Evolutionary conservation across 441 rosid genomes (phyloP).

Genomic region (Pelargonium myrrhifolium): DNA sequence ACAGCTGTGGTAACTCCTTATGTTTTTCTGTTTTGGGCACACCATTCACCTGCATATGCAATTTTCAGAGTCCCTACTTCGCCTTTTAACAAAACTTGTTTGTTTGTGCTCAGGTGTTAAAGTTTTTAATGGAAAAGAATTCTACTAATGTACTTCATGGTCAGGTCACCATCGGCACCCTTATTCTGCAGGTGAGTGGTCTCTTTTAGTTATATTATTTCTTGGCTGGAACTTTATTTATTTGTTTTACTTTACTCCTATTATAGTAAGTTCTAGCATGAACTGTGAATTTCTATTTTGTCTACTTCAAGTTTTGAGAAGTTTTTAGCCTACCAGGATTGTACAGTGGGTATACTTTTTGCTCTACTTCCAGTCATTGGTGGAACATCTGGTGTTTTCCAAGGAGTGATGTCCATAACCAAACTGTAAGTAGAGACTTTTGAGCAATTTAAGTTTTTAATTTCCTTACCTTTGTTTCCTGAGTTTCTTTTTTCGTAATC

Average conservation of each 20-base stretch:
- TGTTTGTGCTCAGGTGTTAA: conserved; percentile 19
- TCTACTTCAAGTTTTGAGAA: conserved; percentile 7
- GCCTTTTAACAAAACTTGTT: not conserved
- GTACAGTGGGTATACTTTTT: conserved; percentile 23
- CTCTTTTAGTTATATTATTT: not conserved
- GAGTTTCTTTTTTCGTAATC: not conserved
- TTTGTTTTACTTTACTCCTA: not conserved
- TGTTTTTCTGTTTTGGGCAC: not conserved
- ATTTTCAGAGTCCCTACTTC: not conserved
- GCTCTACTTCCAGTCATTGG: conserved; percentile 24
- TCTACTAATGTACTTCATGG: conserved; percentile 37
- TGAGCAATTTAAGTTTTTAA: not conserved
- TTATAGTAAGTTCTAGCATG: conserved; percentile 5
- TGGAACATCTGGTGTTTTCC: conserved; percentile 26
- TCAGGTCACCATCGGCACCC: conserved; percentile 38
- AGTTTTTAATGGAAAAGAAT: conserved; percentile 27
- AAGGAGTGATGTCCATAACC: conserved; percentile 28
- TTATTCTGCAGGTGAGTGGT: conserved; percentile 26
- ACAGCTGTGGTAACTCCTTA: conserved; percentile 25
- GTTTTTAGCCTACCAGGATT: conserved; percentile 20
- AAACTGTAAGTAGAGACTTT: conserved; percentile 20
- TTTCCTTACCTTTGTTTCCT: not conserved
- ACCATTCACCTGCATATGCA: not conserved
- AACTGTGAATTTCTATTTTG: conserved; percentile 2
- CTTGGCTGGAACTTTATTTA: not conserved